Evolutionary conservation across 257 asterid species (phyloP).

Genomic region (Solanum corneliomulleri): DNA sequence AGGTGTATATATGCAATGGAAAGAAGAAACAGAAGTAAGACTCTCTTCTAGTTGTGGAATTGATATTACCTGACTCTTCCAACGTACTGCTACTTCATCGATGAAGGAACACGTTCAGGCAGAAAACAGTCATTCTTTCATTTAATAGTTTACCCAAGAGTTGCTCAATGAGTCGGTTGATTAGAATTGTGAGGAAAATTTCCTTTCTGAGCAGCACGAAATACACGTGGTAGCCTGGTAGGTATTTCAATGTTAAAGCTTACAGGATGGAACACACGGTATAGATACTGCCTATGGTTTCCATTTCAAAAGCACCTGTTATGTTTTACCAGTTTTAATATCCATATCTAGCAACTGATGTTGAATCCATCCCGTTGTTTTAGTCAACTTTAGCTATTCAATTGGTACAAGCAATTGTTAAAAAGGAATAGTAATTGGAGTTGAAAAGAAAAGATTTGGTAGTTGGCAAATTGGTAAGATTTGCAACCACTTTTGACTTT

Average conservation of each 20-base stretch:
- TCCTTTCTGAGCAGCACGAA: neutral
- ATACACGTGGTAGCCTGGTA: neutral
- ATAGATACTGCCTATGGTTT: neutral
- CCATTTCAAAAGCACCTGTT: neutral
- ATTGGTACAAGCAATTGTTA: too few relatives aligned
- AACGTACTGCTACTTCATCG: neutral
- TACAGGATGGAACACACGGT: neutral
- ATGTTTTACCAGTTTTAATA: neutral
- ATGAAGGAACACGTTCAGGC: neutral
- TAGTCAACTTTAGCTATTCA: too few relatives aligned
- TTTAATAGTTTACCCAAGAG: neutral
- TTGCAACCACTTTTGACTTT: too few relatives aligned
- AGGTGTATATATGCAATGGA: constrained; percentile 95
- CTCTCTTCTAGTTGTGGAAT: neutral
- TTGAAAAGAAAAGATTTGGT: too few relatives aligned
- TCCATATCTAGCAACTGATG: too few relatives aligned
- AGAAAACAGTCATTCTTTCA: neutral
- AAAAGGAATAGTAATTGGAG: too few relatives aligned
- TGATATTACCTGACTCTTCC: neutral
- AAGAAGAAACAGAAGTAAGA: constrained; percentile 75
- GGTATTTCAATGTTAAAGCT: neutral
- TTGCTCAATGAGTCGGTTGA: neutral
- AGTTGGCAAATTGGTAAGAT: too few relatives aligned
- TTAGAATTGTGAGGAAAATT: neutral
- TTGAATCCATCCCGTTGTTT: too few relatives aligned